These are phyloP conservation scores for Backusella liffmaniae DNA, from an alignment of 192 early-diverging fungal genomes.

Conservation along the genomic window DNA sequence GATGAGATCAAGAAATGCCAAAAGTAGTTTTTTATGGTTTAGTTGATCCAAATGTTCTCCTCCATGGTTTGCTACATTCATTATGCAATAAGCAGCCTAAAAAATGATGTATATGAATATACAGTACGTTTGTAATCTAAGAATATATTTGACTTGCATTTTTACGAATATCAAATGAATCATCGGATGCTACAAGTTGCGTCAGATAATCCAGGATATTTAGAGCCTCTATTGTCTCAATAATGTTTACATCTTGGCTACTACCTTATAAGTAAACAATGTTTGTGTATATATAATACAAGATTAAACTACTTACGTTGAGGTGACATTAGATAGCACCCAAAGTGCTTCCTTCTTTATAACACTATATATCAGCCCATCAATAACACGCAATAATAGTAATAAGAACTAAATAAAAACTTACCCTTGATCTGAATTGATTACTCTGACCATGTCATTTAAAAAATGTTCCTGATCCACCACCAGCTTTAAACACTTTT, in stretches of 20 bases:
- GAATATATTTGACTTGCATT: slow-evolving; percentile 37
- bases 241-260: slow-evolving; percentile 29
- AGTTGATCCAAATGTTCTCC: slow-evolving; percentile 14
- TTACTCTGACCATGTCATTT: slow-evolving; percentile 35
- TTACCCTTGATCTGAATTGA: slow-evolving; percentile 51
- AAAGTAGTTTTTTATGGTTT: slow-evolving; percentile 4
- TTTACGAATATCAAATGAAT: slow-evolving; percentile 67
- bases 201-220: slow-evolving; percentile 53
- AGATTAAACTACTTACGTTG: slow-evolving; percentile 27
- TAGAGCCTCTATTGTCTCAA: slow-evolving; percentile 49
- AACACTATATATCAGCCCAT: slow-evolving; percentile 31
- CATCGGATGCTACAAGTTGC: slow-evolving; percentile 52
- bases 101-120: neutral
- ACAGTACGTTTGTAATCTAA: neutral
- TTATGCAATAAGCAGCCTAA: slow-evolving; percentile 27
- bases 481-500: slow-evolving; percentile 36
- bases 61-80: slow-evolving; percentile 22
- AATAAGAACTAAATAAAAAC: too few relatives aligned
- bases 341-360: slow-evolving; percentile 71
- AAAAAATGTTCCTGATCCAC: slow-evolving; percentile 44
- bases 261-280: neutral
- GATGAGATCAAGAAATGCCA: slow-evolving; percentile 55
- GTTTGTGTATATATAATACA: neutral
- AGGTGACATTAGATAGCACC: slow-evolving; percentile 69
- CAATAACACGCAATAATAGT: neutral